Evolutionary conservation across 306 rosid species (phyloP).

Genomic region (Lathyrus sativus): DNA sequence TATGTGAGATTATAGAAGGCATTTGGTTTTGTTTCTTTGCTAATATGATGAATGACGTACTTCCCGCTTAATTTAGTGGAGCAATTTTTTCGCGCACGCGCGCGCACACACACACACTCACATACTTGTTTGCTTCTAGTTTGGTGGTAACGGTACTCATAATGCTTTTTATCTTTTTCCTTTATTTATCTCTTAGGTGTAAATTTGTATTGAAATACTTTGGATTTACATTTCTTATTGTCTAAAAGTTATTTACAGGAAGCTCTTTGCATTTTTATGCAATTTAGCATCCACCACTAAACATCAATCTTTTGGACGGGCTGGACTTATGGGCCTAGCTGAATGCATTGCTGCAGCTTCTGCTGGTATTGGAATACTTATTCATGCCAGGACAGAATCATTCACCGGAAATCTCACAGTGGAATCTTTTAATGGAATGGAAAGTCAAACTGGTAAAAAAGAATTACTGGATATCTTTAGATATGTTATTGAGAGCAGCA

Average conservation of each 20-base stretch:
- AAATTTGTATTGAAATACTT: slow-evolving; percentile 17
- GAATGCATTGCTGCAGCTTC: slow-evolving; percentile 91
- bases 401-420: slow-evolving; percentile 37
- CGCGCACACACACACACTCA: neutral
- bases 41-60: slow-evolving; percentile 8
- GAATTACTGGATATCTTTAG: slow-evolving; percentile 68
- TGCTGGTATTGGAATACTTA: slow-evolving; percentile 40
- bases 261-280: slow-evolving; percentile 58
- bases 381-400: slow-evolving; percentile 42
- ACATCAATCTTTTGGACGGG: slow-evolving; percentile 75
- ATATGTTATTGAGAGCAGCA: slow-evolving; percentile 85
- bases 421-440: slow-evolving; percentile 46
- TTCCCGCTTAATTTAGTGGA: slow-evolving; percentile 5
- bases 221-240: slow-evolving; percentile 41
- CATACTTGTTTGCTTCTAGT: slow-evolving; percentile 23
- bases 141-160: slow-evolving; percentile 6
- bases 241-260: slow-evolving; percentile 60
- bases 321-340: slow-evolving; percentile 86
- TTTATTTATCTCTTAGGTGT: slow-evolving; percentile 20
- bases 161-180: neutral
- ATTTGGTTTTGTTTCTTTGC: neutral
- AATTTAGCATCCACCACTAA: slow-evolving; percentile 73
- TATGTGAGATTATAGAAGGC: slow-evolving; percentile 4
- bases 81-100: neutral
- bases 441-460: slow-evolving; percentile 47